Percentiles rank a stretch among this genome's conserved stretches.
Evolutionary conservation across 495 filamentous ascomycete species (phyloP).

Genomic region (Xylaria grammica): DNA sequence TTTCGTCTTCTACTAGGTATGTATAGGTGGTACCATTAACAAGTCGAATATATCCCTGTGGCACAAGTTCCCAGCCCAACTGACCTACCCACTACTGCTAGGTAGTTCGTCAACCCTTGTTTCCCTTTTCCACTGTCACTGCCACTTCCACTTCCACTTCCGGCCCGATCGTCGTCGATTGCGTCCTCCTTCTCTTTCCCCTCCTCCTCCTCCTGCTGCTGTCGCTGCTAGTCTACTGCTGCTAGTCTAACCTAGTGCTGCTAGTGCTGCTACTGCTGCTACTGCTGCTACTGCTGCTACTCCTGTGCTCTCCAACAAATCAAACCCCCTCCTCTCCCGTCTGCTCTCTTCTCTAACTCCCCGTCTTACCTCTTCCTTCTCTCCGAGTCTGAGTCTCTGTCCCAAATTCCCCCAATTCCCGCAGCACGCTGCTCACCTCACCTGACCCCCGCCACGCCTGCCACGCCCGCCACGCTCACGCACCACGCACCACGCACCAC

Average conservation of each 20-base stretch:
- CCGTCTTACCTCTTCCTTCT: not conserved
- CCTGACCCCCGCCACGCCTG: constrained; percentile 13
- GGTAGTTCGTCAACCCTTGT: not conserved
- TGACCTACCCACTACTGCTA: not conserved
- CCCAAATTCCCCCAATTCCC: not conserved
- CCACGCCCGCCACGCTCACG: not conserved
- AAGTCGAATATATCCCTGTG: no score
- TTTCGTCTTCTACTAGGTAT: no score
- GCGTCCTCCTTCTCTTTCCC: not conserved
- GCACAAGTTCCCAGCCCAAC: no score
- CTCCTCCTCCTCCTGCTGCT: not conserved
- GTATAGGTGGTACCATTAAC: no score
- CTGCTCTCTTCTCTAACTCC: not conserved
- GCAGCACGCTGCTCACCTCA: constrained; percentile 2
- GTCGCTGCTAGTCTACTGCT: not conserved
- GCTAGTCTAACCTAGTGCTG: not conserved
- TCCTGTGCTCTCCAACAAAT: not conserved
- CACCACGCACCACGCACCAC: not conserved
- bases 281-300: no score
- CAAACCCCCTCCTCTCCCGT: not conserved
- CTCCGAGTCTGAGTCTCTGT: not conserved
- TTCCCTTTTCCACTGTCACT: not conserved
- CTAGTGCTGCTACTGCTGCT: no score
- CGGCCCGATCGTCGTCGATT: constrained; percentile 13
- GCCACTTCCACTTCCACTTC: not conserved